Base-by-base conservation (phyloP, 345 rosid genomes). In the Orychophragmus violaceus region DNA sequence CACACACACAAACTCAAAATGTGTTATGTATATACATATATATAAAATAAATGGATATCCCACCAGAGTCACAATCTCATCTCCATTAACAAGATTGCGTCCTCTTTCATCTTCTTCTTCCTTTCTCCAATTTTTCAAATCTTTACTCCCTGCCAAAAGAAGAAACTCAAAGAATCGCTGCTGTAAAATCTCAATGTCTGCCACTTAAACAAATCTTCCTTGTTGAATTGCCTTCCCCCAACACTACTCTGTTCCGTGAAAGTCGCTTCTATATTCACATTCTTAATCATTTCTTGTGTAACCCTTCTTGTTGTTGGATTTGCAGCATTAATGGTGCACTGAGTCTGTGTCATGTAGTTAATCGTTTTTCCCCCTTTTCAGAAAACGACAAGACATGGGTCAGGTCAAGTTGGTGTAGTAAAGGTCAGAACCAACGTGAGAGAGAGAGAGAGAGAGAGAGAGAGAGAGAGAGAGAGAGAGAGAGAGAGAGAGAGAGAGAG, bases 31-130 rank as follows among this genome's bases (percentile, higher is more conserved):
- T 59, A 6, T 45, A 13, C 36, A 25, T 70, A 13, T 60, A 37
- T 70, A n/a, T n/a, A n/a, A 79, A 81, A 79, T 82, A 73, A 74
- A 82, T 84, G 84, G 92, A 80, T 69, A 76, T 76, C 76, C 92
- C 92, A 84, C 82, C 86, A 82, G 35, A 67, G 74, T 74, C 77
- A 69, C 76, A 66, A 74, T 74, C 75, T 59, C 78, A 72, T 69
- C 80, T 76, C 78, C 78, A 78, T 75, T 78, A 79, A 69, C 66
- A 54, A 67, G 72, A 44, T 74, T 74, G 68, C 39, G 63, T 66
- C 71, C 35, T 58, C 62, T 54, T 55, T 49, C 74, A 61, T 33
- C 62, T 52, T 63, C 78, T 69, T 73, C 78, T 28, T 61, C 69
- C 55, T 32, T 17, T 74, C 32, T 46, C 52, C 10, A 32, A 12